Conservation (phyloP, 108 stramenopile species). For the Parietichytrium sp. region DNA sequence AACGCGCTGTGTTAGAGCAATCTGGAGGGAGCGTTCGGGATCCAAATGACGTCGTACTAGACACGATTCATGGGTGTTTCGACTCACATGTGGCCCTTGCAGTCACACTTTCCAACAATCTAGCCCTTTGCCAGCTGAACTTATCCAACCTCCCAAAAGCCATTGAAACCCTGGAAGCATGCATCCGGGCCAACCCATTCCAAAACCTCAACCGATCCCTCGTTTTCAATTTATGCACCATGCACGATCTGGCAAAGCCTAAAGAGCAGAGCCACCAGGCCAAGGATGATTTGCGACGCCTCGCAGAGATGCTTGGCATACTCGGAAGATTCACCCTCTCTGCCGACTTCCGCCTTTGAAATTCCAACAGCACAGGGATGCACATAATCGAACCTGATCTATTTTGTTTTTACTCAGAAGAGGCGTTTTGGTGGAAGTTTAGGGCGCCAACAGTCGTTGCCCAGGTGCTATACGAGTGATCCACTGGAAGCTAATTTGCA, state of each 20-base stretch:
- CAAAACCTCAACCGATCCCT: constrained; percentile 19
- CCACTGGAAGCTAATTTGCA: no score
- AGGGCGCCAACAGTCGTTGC: no score
- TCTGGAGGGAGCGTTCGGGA: no score
- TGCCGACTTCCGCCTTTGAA: background rate
- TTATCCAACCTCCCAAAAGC: background rate
- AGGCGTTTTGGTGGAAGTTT: no score
- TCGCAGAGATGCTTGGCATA: background rate
- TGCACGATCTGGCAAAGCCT: background rate
- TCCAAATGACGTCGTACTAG: background rate
- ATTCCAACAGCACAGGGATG: no score
- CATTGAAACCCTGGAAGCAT: background rate
- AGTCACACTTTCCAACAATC: constrained; percentile 16
- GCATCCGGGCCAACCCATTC: constrained; percentile 20
- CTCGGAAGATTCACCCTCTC: background rate
- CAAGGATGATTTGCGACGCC: background rate
- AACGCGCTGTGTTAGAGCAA: no score
- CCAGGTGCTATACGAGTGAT: no score
- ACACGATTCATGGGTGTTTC: background rate
- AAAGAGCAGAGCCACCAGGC: constrained; percentile 25
- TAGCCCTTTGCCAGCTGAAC: constrained; percentile 17
- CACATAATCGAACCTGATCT: no score
- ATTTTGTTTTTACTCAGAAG: no score
- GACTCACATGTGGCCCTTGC: background rate
- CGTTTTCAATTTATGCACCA: constrained; percentile 25